phyloP scores from a whole-genome alignment of 1,139 yeast species.

The Saccharomyces hybrid region DNA sequence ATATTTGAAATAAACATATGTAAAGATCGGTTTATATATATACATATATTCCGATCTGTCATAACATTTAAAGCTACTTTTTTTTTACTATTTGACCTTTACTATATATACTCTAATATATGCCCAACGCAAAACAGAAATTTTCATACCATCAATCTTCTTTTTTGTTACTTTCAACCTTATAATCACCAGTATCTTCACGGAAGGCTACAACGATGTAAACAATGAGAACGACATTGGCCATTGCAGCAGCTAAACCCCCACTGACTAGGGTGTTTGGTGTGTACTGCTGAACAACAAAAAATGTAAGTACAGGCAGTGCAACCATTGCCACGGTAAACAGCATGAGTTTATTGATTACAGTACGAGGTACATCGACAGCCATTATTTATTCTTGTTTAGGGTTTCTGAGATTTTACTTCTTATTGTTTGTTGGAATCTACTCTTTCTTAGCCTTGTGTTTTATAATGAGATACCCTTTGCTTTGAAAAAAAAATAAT shows the following conservation, averaged over 20 bases:
- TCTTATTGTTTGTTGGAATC: not conserved
- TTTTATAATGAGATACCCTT: not conserved
- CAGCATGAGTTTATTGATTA: slow-evolving; percentile 57
- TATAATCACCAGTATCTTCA: slow-evolving; percentile 52
- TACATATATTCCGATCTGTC: slow-evolving; percentile 1
- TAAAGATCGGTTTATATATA: slow-evolving; percentile 6
- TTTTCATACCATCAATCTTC: slow-evolving; percentile 6
- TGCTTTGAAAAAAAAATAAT: not conserved
- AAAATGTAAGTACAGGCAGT: slow-evolving; percentile 69
- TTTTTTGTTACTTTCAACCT: slow-evolving; percentile 29
- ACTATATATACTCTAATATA: not conserved
- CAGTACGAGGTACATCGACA: slow-evolving; percentile 50
- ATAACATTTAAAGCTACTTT: not conserved
- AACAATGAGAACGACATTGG: slow-evolving; percentile 78
- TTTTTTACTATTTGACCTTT: not conserved
- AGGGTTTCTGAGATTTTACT: not conserved
- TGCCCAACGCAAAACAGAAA: not conserved
- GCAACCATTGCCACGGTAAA: slow-evolving; percentile 87
- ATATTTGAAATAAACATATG: not conserved
- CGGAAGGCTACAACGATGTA: slow-evolving; percentile 81
- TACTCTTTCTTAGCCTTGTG: not conserved
- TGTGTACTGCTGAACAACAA: slow-evolving; percentile 47
- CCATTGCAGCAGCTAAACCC: slow-evolving; percentile 80
- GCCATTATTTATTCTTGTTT: slow-evolving; percentile 35
- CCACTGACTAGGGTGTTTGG: slow-evolving; percentile 71